Percentiles rank a stretch among this genome's conserved stretches.
phyloP scores from a whole-genome alignment of 805 yeast genomes.

The Zygosaccharomyces kombuchaensis region DNA sequence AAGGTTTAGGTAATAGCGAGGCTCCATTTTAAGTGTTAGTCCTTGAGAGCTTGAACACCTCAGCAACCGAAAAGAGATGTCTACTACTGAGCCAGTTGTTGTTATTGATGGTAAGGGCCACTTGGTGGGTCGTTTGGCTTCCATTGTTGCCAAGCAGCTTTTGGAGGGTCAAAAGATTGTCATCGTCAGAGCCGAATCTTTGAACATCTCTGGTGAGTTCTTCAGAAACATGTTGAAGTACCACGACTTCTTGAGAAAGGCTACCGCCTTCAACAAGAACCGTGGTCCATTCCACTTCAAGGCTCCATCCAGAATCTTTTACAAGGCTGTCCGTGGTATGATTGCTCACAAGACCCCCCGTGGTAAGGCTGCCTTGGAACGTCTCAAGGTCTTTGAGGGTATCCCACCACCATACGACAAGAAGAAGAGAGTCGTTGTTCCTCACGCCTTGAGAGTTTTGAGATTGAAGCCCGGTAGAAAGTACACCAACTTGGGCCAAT shows the following conservation, averaged over 20 bases:
- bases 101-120: constrained; percentile 99
- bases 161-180: constrained; percentile 97
- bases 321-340: constrained; percentile 99
- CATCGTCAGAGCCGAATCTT: constrained; percentile 94
- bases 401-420: constrained; percentile 99
- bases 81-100: constrained; percentile 90
- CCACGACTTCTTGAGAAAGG: constrained; percentile 99
- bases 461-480: constrained; percentile 99
- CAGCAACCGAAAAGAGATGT: constrained; percentile 37
- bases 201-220: constrained; percentile 99
- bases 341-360: constrained; percentile 99
- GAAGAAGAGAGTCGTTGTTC: constrained; percentile 99
- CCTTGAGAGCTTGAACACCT: constrained; percentile 1
- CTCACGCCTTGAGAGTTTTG: constrained; percentile 98
- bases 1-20: constrained; percentile 1
- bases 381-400: constrained; percentile 99
- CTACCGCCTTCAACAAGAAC: constrained; percentile 97
- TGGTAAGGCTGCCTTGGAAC: constrained; percentile 99
- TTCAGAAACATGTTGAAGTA: constrained; percentile 99
- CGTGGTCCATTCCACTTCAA: constrained; percentile 99
- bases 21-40: constrained; percentile 3
- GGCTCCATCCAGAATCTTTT: constrained; percentile 99
- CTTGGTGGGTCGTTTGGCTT: constrained; percentile 99
- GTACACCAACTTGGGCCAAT: constrained; percentile 97
- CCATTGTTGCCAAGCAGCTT: constrained; percentile 96